A percentile compares a stretch with the other conserved stretches of the same genome.
Evolutionary conservation across 306 rosid genomes (phyloP).

Genomic region (Erythrophleum fordii): DNA sequence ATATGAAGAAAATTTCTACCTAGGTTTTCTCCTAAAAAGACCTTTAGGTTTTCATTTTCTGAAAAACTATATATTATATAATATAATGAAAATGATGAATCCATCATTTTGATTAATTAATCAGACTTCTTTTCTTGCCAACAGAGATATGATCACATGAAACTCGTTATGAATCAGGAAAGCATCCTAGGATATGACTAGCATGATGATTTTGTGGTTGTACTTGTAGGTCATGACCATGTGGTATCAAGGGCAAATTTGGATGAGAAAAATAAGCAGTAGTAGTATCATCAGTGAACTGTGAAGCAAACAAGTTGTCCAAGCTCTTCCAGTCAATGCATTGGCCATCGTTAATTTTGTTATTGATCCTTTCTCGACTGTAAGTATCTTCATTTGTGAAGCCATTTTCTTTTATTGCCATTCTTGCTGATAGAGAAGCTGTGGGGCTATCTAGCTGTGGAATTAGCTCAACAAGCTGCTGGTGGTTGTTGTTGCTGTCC

Average conservation of each 20-base stretch:
- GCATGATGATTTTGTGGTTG: slow-evolving; percentile 43
- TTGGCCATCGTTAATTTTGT: slow-evolving; percentile 14
- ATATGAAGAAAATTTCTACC: slow-evolving; percentile 32
- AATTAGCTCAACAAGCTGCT: slow-evolving; percentile 48
- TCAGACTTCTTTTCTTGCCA: slow-evolving; percentile 35
- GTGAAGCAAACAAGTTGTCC: slow-evolving; percentile 61
- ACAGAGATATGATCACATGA: slow-evolving; percentile 4
- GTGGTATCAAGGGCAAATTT: slow-evolving; percentile 46
- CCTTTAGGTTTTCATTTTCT: slow-evolving; percentile 33
- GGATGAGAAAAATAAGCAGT: slow-evolving; percentile 43
- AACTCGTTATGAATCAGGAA: slow-evolving; percentile 58
- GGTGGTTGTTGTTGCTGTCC: slow-evolving; percentile 48
- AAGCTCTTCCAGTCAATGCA: slow-evolving; percentile 69
- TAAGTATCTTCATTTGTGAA: slow-evolving; percentile 45
- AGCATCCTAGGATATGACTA: slow-evolving; percentile 60
- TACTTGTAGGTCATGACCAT: slow-evolving; percentile 36
- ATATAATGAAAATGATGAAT: slow-evolving; percentile 9
- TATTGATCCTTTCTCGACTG: slow-evolving; percentile 44
- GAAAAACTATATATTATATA: slow-evolving; percentile 23
- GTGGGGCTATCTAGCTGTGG: slow-evolving; percentile 74
- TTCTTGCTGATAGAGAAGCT: slow-evolving; percentile 40
- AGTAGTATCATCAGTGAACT: slow-evolving; percentile 27
- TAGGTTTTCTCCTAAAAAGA: slow-evolving; percentile 27
- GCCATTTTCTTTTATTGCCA: slow-evolving; percentile 44
- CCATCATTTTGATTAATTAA: slow-evolving; percentile 36